Percentiles rank a stretch among this genome's conserved stretches.
These are phyloP conservation scores for Pythium rishiriense DNA, from an alignment of 352 stramenopile genomes.

Conservation along the genomic window DNA sequence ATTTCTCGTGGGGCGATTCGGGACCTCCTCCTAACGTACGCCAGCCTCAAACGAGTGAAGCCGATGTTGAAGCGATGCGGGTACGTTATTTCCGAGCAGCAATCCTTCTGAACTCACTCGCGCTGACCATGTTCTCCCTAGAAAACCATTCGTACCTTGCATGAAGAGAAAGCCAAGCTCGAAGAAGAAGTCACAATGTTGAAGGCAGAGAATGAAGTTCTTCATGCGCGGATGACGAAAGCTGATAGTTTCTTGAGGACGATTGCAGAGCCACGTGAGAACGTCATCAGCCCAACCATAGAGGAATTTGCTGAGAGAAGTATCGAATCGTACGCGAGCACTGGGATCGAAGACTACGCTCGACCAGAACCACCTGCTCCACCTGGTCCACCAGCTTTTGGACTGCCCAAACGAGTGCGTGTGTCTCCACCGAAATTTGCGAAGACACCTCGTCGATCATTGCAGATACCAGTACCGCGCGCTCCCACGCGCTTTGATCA, in stretches of 20 bases:
- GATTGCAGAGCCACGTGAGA: slow-evolving; percentile 12
- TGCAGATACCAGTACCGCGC: slow-evolving; percentile 1
- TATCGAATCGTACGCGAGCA: background rate
- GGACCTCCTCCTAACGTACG: background rate
- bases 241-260: slow-evolving; percentile 29
- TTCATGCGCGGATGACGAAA: slow-evolving; percentile 26
- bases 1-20: slow-evolving; percentile 31
- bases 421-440: slow-evolving; percentile 14
- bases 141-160: slow-evolving; percentile 34
- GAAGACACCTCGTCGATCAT: slow-evolving; percentile 9
- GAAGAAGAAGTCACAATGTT: slow-evolving; percentile 32
- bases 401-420: slow-evolving; percentile 24
- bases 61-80: slow-evolving; percentile 29
- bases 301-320: slow-evolving; percentile 8
- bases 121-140: slow-evolving; percentile 14
- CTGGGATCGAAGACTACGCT: slow-evolving; percentile 1
- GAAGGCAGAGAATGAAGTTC: slow-evolving; percentile 28
- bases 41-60: slow-evolving; percentile 7
- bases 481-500: slow-evolving; percentile 11
- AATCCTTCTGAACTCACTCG: background rate
- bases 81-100: slow-evolving; percentile 11
- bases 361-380: background rate
- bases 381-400: background rate
- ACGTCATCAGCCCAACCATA: background rate
- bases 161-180: slow-evolving; percentile 34